Evolutionary conservation across 2,329 filamentous ascomycete species (phyloP), one percentile per base, ranked within the genome.

Genomic region (Diplodia mutila): DNA sequence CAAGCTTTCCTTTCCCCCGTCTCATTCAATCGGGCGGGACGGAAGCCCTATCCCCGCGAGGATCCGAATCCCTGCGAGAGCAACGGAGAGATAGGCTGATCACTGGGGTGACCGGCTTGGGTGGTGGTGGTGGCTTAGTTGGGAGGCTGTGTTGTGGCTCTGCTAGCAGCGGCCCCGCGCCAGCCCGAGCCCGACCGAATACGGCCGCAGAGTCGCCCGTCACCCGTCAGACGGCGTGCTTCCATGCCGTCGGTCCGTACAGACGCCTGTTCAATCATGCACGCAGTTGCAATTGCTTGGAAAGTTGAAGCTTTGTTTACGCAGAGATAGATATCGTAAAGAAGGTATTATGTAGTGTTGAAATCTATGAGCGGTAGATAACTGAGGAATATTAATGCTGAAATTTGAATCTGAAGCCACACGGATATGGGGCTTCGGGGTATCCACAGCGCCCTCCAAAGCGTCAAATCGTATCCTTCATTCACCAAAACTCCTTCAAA

Each of bases 101-200:
- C n/a, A 46, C 2, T 46, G 5, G 16, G 18, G 18, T 46, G 42
- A 46, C 39, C 39, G 16, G 39, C 16, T 14, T 16, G 39, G 11
- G 18, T 4, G 14, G 14, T 18, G 25, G 55, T 42, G 48, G 23
- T 18, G 25, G 39, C 37, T 51, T 51, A 37, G 42, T 25, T 34
- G n/a, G 46, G 59, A 37, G 59, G 59, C 59, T 49, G 46, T 63
- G 46, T 37, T 37, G 59, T 63, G 59, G 59, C 59, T 63, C 23
- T 18, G 59, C 46, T 9, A 39, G 55, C 25, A 8, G 55, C 25
- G n/a, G 37, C 27, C 55, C 46, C 29, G 55, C 37, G 25, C 21
- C 14, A 6, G 8, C 3, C 14, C 25, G 4, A 21, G 3, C 29
- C 37, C 25, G 21, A 32, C 23, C 57, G 25, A 16, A 32, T 48